Percentiles rank a stretch among this genome's conserved stretches.
Conservation (phyloP, 768 basidiomycete species). For the Serendipita vermifera region DNA sequence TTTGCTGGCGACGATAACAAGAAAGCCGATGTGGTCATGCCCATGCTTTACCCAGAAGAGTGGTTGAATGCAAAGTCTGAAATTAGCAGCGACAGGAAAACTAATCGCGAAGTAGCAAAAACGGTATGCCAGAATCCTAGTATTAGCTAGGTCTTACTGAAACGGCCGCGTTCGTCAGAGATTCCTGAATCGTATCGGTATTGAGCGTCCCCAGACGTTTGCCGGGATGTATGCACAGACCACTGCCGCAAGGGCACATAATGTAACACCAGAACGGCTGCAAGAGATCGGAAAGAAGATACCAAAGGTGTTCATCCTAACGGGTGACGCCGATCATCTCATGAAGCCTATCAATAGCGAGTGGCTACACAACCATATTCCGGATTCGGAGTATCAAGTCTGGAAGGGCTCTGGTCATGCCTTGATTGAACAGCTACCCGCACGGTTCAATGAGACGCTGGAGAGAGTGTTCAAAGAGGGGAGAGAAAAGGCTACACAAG, state of each 20-base stretch:
- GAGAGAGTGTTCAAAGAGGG: constrained; percentile 47
- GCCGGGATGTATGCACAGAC: constrained; percentile 60
- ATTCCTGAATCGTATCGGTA: constrained; percentile 31
- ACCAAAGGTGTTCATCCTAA: constrained; percentile 52
- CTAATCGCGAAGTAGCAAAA: constrained; percentile 47
- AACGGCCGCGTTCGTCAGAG: no score
- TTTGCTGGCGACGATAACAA: constrained; percentile 29
- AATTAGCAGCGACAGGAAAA: constrained; percentile 40
- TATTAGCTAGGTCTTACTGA: no score
- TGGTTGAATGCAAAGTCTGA: constrained; percentile 49
- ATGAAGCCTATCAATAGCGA: constrained; percentile 39
- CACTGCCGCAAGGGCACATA: constrained; percentile 51
- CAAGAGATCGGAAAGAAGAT: constrained; percentile 38
- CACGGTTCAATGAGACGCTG: constrained; percentile 42
- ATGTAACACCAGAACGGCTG: constrained; percentile 38
- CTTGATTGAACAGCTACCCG: constrained; percentile 37
- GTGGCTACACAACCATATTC: constrained; percentile 44
- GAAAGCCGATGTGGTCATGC: constrained; percentile 38
- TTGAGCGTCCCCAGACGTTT: constrained; percentile 46
- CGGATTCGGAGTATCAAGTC: constrained; percentile 37
- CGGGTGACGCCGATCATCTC: constrained; percentile 43
- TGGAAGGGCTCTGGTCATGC: constrained; percentile 57
- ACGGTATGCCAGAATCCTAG: no score
- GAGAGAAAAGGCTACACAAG: not conserved
- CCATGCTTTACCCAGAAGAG: constrained; percentile 44